Conservation (phyloP, 805 yeast species). For the Pichia eremophila region DNA sequence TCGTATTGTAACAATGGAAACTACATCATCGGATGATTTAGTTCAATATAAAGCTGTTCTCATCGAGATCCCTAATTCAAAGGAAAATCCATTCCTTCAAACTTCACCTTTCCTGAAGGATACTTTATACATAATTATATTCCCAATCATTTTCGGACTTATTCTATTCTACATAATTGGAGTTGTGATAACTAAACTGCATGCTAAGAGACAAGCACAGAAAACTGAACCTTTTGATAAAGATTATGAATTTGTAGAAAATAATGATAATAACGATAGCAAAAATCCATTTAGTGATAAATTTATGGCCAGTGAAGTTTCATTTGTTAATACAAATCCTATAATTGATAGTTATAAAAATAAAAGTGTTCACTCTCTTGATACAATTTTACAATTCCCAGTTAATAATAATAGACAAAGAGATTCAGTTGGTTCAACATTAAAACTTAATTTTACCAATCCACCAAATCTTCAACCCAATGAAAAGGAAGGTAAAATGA, state of each 20-base stretch:
- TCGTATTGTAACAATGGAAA: too few relatives aligned
- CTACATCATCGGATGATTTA: not conserved
- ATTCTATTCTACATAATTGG: slow-evolving; percentile 17
- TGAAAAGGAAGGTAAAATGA: not conserved
- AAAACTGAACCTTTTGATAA: slow-evolving; percentile 10
- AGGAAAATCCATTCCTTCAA: slow-evolving; percentile 19
- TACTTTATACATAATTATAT: slow-evolving; percentile 20
- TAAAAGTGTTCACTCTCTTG: not conserved
- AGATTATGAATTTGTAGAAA: slow-evolving; percentile 8
- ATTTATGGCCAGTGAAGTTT: not conserved
- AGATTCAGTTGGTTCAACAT: slow-evolving; percentile 5
- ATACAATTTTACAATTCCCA: slow-evolving; percentile 6
- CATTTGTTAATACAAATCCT: not conserved
- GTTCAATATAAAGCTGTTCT: not conserved
- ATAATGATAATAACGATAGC: not conserved
- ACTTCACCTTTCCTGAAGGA: slow-evolving; percentile 15
- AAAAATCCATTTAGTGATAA: slow-evolving; percentile 5
- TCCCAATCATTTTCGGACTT: slow-evolving; percentile 19
- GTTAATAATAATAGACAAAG: not conserved
- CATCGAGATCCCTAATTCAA: slow-evolving; percentile 4
- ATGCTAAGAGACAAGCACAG: slow-evolving; percentile 18
- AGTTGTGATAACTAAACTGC: slow-evolving; percentile 13
- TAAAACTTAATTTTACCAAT: slow-evolving; percentile 4
- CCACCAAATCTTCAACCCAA: not conserved
- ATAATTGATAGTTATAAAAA: not conserved